These are phyloP conservation scores for Trichoderma atroviride DNA, from an alignment of 2,329 filamentous ascomycete species.

Conservation along the genomic window DNA sequence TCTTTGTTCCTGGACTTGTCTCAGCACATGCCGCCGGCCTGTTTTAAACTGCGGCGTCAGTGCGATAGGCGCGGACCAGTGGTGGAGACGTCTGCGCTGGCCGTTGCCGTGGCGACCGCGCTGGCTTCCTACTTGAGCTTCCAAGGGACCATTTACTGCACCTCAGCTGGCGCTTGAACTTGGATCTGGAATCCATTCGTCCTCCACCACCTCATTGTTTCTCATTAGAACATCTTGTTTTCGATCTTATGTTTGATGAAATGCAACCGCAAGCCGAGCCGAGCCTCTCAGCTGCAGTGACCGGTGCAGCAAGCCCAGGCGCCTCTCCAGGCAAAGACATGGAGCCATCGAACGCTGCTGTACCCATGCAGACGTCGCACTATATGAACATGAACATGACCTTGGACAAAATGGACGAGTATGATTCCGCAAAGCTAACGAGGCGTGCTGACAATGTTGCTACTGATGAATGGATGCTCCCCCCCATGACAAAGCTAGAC, in stretches of 20 bases:
- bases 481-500: constrained; percentile 54
- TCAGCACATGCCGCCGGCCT: constrained; percentile 1
- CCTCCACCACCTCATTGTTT: constrained; percentile 26
- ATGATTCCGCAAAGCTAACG: constrained; percentile 49
- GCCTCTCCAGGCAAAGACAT: constrained; percentile 47
- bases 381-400: constrained; percentile 58
- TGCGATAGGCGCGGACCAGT: constrained; percentile 16
- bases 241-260: constrained; percentile 54
- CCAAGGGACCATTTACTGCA: constrained; percentile 32
- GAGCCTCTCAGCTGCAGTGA: constrained; percentile 48
- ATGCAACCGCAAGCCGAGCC: constrained; percentile 60
- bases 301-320: constrained; percentile 59
- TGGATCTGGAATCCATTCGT: constrained; percentile 32
- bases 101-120: constrained; percentile 40
- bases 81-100: constrained; percentile 20
- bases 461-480: constrained; percentile 37
- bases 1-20: constrained; percentile 25
- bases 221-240: constrained; percentile 19
- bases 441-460: constrained; percentile 39
- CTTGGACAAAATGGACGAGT: constrained; percentile 29
- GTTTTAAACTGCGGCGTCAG: constrained; percentile 7
- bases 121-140: constrained; percentile 36
- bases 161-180: constrained; percentile 33
- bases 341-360: constrained; percentile 50
- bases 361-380: constrained; percentile 57